Evolutionary conservation across 306 rosid species (phyloP).

Genomic region (Erythrophleum fordii): DNA sequence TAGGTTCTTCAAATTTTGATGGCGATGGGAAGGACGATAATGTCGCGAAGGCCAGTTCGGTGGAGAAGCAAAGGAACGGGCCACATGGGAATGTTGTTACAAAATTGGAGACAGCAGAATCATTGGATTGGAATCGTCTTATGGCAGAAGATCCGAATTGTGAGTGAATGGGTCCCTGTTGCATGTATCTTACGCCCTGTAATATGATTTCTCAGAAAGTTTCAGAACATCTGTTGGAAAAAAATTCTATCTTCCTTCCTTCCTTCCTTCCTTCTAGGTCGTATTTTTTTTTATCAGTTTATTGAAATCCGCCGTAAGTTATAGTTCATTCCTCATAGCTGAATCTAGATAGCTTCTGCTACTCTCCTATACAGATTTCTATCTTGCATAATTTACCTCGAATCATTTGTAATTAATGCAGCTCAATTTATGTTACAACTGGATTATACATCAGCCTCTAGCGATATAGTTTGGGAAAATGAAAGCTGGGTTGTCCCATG

Average conservation of each 20-base stretch:
- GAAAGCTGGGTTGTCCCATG: slow-evolving; percentile 15
- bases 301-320: neutral
- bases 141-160: slow-evolving; percentile 92
- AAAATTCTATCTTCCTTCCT: neutral
- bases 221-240: neutral
- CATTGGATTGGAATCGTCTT: slow-evolving; percentile 89
- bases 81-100: slow-evolving; percentile 47
- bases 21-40: slow-evolving; percentile 46
- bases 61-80: slow-evolving; percentile 54
- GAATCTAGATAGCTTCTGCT: slow-evolving; percentile 20
- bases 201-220: slow-evolving; percentile 14
- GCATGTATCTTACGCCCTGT: slow-evolving; percentile 33
- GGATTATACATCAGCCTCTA: slow-evolving; percentile 27
- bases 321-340: neutral
- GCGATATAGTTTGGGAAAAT: slow-evolving; percentile 14
- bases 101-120: slow-evolving; percentile 60
- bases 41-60: slow-evolving; percentile 40
- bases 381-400: slow-evolving; percentile 29
- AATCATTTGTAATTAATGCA: neutral
- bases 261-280: neutral
- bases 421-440: neutral
- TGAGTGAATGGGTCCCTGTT: slow-evolving; percentile 48
- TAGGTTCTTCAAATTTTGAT: slow-evolving; percentile 41
- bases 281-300: neutral
- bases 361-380: neutral